Evolutionary conservation across 352 stramenopile genomes (phyloP).

Genomic region (Saprolegnia parasitica): DNA sequence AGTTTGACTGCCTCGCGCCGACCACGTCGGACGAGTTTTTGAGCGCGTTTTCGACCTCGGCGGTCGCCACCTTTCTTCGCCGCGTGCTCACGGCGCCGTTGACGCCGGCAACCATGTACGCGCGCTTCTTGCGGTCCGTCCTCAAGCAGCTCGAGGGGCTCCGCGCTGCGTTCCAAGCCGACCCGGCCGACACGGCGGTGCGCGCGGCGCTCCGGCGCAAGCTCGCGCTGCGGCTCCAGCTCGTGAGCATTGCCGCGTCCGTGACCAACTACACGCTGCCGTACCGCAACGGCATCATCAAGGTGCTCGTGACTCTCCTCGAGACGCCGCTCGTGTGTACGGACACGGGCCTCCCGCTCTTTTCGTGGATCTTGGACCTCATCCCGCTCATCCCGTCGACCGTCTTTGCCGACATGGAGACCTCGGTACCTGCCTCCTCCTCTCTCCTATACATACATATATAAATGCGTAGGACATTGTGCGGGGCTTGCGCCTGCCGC

Average conservation of each 20-base stretch:
- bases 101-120: conserved; percentile 8
- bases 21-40: conserved; percentile 49
- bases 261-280: conserved; percentile 51
- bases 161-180: conserved; percentile 46
- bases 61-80: conserved; percentile 64
- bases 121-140: conserved; percentile 86
- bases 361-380: conserved; percentile 84
- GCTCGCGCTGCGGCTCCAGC: conserved; percentile 66
- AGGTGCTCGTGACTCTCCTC: conserved; percentile 72
- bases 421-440: neutral
- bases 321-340: conserved; percentile 57
- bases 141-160: conserved; percentile 68
- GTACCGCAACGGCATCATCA: conserved; percentile 80
- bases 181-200: conserved; percentile 32
- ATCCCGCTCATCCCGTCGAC: conserved; percentile 45
- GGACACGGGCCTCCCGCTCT: conserved; percentile 63
- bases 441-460: conserved; percentile 15
- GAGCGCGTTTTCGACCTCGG: conserved; percentile 62
- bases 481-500: conserved; percentile 50
- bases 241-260: conserved; percentile 66
- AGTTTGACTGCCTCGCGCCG: conserved; percentile 69
- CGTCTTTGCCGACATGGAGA: conserved; percentile 22
- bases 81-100: conserved; percentile 9
- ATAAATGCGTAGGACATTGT: conserved; percentile 77
- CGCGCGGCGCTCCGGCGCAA: conserved; percentile 63